Percentiles rank a stretch among this genome's conserved stretches.
These are phyloP conservation scores for Wickerhamomyces ciferrii DNA, from an alignment of 805 yeast species.

Conservation along the genomic window DNA sequence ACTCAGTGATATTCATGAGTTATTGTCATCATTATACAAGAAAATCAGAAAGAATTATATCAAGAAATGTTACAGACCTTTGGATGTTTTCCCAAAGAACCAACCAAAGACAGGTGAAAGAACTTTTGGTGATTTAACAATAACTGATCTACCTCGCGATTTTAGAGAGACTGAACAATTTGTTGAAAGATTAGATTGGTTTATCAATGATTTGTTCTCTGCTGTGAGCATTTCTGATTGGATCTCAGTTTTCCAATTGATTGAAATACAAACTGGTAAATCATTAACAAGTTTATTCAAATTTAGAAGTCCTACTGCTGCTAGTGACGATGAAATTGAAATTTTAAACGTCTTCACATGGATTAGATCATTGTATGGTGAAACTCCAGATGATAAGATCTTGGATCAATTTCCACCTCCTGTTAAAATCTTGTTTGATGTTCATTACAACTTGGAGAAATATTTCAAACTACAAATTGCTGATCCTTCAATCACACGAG, in stretches of 20 bases:
- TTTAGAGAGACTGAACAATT: constrained; percentile 51
- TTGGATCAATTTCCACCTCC: constrained; percentile 60
- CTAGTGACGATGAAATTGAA: constrained; percentile 47
- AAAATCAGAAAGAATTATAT: constrained; percentile 65
- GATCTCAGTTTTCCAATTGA: constrained; percentile 66
- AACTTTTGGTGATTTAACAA: background rate
- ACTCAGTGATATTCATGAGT: constrained; percentile 22
- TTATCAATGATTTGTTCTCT: constrained; percentile 51
- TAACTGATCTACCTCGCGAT: constrained; percentile 25
- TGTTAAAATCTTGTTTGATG: constrained; percentile 55
- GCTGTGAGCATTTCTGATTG: constrained; percentile 67
- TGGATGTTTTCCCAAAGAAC: constrained; percentile 16
- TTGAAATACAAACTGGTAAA: constrained; percentile 65
- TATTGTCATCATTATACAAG: constrained; percentile 44
- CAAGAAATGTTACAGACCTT: constrained; percentile 64
- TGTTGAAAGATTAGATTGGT: constrained; percentile 56
- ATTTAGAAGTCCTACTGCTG: constrained; percentile 32
- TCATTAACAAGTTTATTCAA: constrained; percentile 53
- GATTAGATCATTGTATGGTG: constrained; percentile 51
- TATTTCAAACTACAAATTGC: constrained; percentile 62
- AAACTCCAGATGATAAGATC: constrained; percentile 35
- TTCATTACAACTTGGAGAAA: constrained; percentile 62
- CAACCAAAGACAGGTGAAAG: constrained; percentile 1
- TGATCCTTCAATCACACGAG: constrained; percentile 51
- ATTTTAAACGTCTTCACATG: constrained; percentile 69